phyloP scores from a whole-genome alignment of 768 basidiomycete species.

The Cyclocybe cylindracea region DNA sequence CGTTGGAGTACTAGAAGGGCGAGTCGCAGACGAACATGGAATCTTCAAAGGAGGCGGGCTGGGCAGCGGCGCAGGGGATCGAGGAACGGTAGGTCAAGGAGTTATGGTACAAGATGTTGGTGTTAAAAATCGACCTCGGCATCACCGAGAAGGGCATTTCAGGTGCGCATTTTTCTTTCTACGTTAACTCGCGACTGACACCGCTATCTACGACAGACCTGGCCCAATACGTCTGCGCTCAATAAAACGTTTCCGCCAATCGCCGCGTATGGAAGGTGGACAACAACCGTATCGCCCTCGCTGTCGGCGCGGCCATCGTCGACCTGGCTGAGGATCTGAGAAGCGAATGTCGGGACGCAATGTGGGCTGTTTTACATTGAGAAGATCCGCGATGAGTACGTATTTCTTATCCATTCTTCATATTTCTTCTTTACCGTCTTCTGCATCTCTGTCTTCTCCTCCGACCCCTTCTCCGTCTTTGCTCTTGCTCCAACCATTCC shows the following conservation, averaged over 20 bases:
- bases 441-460: neutral
- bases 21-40: constrained; percentile 99
- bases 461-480: too few species aligned
- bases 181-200: neutral
- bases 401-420: too few species aligned
- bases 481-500: too few species aligned
- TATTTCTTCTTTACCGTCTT: too few species aligned
- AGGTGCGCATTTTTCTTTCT: constrained; percentile 49
- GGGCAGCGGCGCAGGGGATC: constrained; percentile 88
- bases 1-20: constrained; percentile 98
- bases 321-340: constrained; percentile 95
- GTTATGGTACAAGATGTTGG: constrained; percentile 81
- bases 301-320: constrained; percentile 94
- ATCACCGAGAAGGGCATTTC: constrained; percentile 98
- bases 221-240: constrained; percentile 88
- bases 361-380: constrained; percentile 97
- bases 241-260: constrained; percentile 87
- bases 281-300: constrained; percentile 97
- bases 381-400: constrained; percentile 95
- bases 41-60: constrained; percentile 91
- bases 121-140: constrained; percentile 93
- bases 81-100: constrained; percentile 97
- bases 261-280: constrained; percentile 98
- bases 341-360: constrained; percentile 86
- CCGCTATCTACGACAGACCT: constrained; percentile 55